Base-by-base conservation (phyloP, 768 basidiomycete genomes). In the Lactarius psammicola region DNA sequence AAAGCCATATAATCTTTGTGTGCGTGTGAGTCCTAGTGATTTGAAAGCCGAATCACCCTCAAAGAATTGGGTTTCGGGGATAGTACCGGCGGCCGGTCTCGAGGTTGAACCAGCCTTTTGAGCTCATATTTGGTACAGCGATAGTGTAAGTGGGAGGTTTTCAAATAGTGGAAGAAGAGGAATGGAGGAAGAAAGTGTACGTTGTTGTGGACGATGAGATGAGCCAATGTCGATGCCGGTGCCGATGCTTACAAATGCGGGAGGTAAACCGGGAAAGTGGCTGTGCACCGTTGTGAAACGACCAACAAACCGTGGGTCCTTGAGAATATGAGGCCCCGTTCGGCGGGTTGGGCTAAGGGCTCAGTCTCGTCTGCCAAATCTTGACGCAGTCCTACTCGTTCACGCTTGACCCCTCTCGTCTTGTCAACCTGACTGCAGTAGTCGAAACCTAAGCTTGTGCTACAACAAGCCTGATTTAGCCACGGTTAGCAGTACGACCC, bases 1-100 rank as follows among this genome's bases (percentile, higher is more conserved):
- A 73, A 97, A 96, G 13, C 95, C 94, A 76, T 94, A 95, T 67
- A 97, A 76, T 58, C 94, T 78, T 70, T 93, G 88, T 20, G 83
- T 92, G 69, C 87, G 82, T 42, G 93, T 89, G 61, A 96, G 79
- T 2, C 87, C 87, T 13, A 97, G 80, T 65, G 86, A 87, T 64
- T 82, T 83, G 82, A 93, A 96, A 8, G 94, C 93, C 15, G 93
- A 89, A 72, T 94, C 91, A 31, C 92, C 89, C 77, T 95, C 92
- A 67, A 94, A 94, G 78, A 90, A 89, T 68, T 89, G 87, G 44
- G 84, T 87, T 72, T 94, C 91, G 7, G 92, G 88, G 42, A 92
- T 82, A 57, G 81, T 75, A 60, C 78, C 80, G 11, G 79, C 80
- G 18, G 84, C 88, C 4, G 87, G n/a, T 72, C 71, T 93, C 91